A percentile compares a stretch with the other conserved stretches of the same genome.
Evolutionary conservation across 2,329 filamentous ascomycete genomes (phyloP).

Genomic region (Claviceps pazoutovae): DNA sequence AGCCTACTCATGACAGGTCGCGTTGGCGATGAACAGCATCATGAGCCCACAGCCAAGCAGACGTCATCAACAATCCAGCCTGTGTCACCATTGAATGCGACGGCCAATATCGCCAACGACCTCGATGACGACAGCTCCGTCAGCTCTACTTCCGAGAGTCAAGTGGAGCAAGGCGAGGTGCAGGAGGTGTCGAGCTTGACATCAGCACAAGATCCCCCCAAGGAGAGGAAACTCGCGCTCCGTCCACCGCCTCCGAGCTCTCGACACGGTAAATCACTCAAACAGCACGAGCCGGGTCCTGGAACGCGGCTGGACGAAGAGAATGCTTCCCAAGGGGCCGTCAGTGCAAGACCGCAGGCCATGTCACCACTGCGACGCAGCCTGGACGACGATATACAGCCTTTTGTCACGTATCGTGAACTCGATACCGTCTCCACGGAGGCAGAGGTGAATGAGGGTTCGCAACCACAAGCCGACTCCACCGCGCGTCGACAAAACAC

Average conservation of each 20-base stretch:
- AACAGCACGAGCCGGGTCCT: slow-evolving; percentile 11
- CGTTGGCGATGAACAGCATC: slow-evolving; percentile 19
- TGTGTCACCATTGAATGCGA: background rate
- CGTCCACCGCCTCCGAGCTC: slow-evolving; percentile 49
- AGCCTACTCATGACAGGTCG: slow-evolving; percentile 63
- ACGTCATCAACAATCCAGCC: background rate
- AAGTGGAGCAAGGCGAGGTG: background rate
- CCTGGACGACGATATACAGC: slow-evolving; percentile 32
- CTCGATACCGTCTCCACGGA: slow-evolving; percentile 21
- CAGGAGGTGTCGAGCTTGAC: background rate
- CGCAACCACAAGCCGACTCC: background rate
- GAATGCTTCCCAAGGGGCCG: background rate
- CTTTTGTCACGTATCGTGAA: slow-evolving; percentile 36
- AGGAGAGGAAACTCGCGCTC: slow-evolving; percentile 50
- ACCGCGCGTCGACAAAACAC: slow-evolving; percentile 6
- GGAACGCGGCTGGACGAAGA: background rate
- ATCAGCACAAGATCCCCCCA: slow-evolving; percentile 7
- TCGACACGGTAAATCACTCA: slow-evolving; percentile 64
- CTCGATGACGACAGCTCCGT: background rate
- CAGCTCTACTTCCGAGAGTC: slow-evolving; percentile 1
- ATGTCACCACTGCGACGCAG: slow-evolving; percentile 31
- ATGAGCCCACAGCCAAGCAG: background rate
- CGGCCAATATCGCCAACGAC: background rate
- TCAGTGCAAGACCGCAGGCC: slow-evolving; percentile 24
- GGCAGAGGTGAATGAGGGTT: background rate